Base-by-base conservation (phyloP, 2,329 filamentous ascomycete genomes). In the Coniochaeta ligniaria region DNA sequence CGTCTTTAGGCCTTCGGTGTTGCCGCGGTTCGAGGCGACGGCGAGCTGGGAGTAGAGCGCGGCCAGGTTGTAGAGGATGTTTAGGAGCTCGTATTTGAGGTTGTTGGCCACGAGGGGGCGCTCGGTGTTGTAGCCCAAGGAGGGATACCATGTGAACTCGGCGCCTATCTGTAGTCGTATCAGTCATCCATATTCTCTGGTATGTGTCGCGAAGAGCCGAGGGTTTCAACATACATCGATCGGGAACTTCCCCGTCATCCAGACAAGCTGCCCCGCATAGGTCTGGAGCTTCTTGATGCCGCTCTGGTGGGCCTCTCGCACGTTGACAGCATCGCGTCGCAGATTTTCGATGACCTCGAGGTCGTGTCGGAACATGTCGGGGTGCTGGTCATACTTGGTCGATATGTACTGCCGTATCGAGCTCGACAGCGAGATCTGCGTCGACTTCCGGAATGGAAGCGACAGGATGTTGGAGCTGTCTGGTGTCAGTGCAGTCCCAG, bases 341-440 rank as follows among this genome's bases (percentile, higher is more conserved):
- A 98, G 78, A 57, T 85, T 80, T 71, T 98, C 92, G 69, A 99
- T 92, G 65, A 89, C 84, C 70, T 93, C 87, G 61, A 86, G 85
- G 77, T 99, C 95, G 65, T 91, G 84, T 64, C 86, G 85, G 75
- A 99, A 99, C 89, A 96, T 96, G 74, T 97, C 92, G 36, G 95
- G 94, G 72, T 96, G 94, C 73, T 99, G 95, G 75, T 98, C 94
- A 88, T 98, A 98, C 82, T 98, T 97, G 74, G 86, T 89, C 63
- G 92, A 96, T 70, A 99, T 98, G 78, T 99, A 98, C 72, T 95
- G 88, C 65, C 91, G 92, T 72, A 99, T 92, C 57, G 92, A 90
- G 63, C 85, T 81, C 60, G 91, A 89, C 63, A 98, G 83, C 62
- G 89, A 89, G 45, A 96, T 81, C 61, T 88, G 83, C 65, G 90